phyloP scores from a whole-genome alignment of 164 flowering plant genomes.

The Macadamia integrifolia region DNA sequence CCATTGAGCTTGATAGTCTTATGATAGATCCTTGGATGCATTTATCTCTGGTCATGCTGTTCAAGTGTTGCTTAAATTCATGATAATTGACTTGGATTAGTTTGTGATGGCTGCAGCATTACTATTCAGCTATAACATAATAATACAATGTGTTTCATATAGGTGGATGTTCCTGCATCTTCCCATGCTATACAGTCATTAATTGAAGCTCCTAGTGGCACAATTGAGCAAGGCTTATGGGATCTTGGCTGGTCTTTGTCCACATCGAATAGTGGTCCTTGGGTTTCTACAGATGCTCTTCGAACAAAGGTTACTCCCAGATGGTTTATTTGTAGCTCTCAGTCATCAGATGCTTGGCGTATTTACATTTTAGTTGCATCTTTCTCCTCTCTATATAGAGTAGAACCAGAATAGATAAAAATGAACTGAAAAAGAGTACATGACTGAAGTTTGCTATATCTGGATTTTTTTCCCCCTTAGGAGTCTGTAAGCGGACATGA shows the following conservation, averaged over 20 bases:
- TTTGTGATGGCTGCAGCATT: not conserved
- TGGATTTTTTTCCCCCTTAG: no score
- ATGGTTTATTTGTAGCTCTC: not conserved
- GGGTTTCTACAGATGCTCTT: slow-evolving; percentile 20
- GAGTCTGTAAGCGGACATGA: no score
- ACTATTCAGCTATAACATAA: slow-evolving; percentile 1
- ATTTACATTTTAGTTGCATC: not conserved
- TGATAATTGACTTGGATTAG: not conserved
- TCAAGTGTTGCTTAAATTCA: not conserved
- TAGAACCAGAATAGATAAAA: not conserved
- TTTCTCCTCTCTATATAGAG: not conserved
- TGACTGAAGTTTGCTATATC: no score
- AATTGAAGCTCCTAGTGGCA: slow-evolving; percentile 54
- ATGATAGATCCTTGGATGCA: not conserved
- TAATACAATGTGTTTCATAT: slow-evolving; percentile 11
- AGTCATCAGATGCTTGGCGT: not conserved
- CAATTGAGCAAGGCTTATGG: slow-evolving; percentile 57
- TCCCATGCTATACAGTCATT: slow-evolving; percentile 64
- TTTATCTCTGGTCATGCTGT: not conserved
- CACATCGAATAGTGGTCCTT: slow-evolving; percentile 34
- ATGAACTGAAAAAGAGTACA: no score
- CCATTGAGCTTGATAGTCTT: not conserved
- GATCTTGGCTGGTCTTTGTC: slow-evolving; percentile 93
- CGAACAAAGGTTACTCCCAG: slow-evolving; percentile 41
- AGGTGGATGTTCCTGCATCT: slow-evolving; percentile 74